Conservation (phyloP, 2,329 filamentous ascomycete species). For the Xylariaceae sp. region DNA sequence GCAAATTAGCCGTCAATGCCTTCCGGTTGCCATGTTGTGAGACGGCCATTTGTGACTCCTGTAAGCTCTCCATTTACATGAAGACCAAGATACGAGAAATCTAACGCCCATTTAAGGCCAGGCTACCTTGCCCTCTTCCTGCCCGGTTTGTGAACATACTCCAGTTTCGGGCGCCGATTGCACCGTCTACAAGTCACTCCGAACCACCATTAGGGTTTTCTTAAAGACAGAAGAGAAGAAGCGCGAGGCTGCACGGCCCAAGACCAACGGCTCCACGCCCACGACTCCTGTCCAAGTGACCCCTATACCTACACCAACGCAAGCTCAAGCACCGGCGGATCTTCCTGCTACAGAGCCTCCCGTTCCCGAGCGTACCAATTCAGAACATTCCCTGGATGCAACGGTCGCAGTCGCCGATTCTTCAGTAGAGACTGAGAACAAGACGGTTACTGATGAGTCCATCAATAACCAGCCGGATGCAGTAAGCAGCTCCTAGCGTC, state of each 20-base stretch:
- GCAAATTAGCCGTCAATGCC: slow-evolving; percentile 87
- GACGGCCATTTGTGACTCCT: slow-evolving; percentile 89
- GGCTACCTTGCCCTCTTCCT: slow-evolving; percentile 75
- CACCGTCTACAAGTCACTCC: slow-evolving; percentile 87
- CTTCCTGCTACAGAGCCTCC: slow-evolving; percentile 29
- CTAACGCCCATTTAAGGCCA: slow-evolving; percentile 65
- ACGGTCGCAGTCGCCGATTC: slow-evolving; percentile 4
- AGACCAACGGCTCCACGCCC: slow-evolving; percentile 50
- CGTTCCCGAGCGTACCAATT: slow-evolving; percentile 9
- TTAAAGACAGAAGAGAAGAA: slow-evolving; percentile 92
- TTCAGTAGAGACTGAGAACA: slow-evolving; percentile 11
- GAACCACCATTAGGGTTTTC: slow-evolving; percentile 91
- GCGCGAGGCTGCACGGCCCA: slow-evolving; percentile 68
- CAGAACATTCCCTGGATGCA: slow-evolving; percentile 23
- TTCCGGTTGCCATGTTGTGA: slow-evolving; percentile 95
- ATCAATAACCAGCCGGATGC: slow-evolving; percentile 2
- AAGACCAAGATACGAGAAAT: background rate
- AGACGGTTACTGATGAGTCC: background rate
- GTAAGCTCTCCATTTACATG: slow-evolving; percentile 58
- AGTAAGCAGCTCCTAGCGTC: slow-evolving; percentile 10
- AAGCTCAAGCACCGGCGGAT: slow-evolving; percentile 38
- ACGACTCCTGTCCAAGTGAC: slow-evolving; percentile 52
- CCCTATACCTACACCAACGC: slow-evolving; percentile 43
- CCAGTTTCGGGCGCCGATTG: slow-evolving; percentile 87
- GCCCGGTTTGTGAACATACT: slow-evolving; percentile 91